Base-by-base conservation (phyloP, 352 stramenopile genomes). In the Phytophthora colocasiae region DNA sequence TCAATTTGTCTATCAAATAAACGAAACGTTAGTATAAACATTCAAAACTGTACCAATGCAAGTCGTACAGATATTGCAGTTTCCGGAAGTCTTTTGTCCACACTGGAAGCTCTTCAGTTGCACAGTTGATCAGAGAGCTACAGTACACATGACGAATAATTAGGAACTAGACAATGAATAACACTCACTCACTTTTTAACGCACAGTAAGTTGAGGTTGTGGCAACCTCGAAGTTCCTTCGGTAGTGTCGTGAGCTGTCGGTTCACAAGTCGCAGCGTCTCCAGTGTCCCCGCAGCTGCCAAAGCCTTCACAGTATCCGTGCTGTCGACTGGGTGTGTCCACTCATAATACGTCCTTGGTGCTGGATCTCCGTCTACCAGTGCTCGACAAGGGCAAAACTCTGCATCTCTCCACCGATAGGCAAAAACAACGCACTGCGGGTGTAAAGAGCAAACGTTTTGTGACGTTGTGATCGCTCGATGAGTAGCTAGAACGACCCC, bases 161-260 rank as follows among this genome's bases (percentile, higher is more conserved):
- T 0, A 47, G 22, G 29, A 47, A 27, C 6, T 26, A 4, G 26
- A 15, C 7, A n/a, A 48, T 12, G 26, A 29, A 22, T 14, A 48
- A 22, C 3, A 22, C 19, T 8, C 7, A 8, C 31, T 12, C 22
- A 22, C 22, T 12, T 11, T 36, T 36, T 3, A 14, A 45, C 31
- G 31, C 72, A 86, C 80, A 89, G 48, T 44, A 80, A 63, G 5
- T 72, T 63, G 4, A 89, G 63, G 0, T 75, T 49, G 6, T 9
- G 27, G 31, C 77, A 85, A 5, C 15, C n/a, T 6, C 49, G 52
- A 12, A 87, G 55, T 6, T 78, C 61, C 0, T 81, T 56, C 0
- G 76, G 76, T n/a, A 67, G 52, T 3, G 34, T 17, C 0, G 36
- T 22, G 1, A 83, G 31, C 12, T 71, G 40, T 9, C 62, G 63